A percentile compares a stretch with the other conserved stretches of the same genome.
phyloP scores from a whole-genome alignment of 306 rosid genomes.

The Arachis stenosperma region DNA sequence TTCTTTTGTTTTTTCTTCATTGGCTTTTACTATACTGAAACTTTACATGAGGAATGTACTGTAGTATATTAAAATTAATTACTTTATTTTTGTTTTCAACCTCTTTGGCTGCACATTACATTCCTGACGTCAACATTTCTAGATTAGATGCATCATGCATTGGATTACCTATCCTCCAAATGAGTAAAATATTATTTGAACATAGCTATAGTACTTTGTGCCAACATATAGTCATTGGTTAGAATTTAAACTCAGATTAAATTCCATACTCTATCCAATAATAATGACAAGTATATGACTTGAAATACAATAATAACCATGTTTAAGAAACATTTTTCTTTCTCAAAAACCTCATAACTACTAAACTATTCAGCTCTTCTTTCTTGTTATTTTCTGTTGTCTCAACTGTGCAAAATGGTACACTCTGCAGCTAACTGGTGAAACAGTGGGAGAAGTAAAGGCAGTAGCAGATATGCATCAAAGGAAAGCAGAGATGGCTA shows the following conservation, averaged over 20 bases:
- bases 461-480: conserved; percentile 99
- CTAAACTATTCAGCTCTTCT: neutral
- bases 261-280: no score
- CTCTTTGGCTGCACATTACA: conserved; percentile 26
- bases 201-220: no score
- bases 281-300: no score
- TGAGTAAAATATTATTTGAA: no score
- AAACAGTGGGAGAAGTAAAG: conserved; percentile 97
- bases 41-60: neutral
- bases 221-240: no score
- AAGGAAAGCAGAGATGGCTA: conserved; percentile 99
- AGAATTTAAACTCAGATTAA: no score
- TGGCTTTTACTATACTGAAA: conserved; percentile 46
- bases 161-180: conserved; percentile 46
- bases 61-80: no score
- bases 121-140: conserved; percentile 41
- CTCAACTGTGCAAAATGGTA: conserved; percentile 30
- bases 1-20: conserved; percentile 47
- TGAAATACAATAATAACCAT: no score
- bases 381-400: conserved; percentile 43
- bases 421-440: conserved; percentile 89
- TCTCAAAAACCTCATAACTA: no score
- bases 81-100: neutral
- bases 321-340: no score
- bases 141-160: conserved; percentile 28